Evolutionary conservation across 2,329 filamentous ascomycete genomes (phyloP), one percentile per base, ranked within the genome.

Genomic region (Colletotrichum coccodes): DNA sequence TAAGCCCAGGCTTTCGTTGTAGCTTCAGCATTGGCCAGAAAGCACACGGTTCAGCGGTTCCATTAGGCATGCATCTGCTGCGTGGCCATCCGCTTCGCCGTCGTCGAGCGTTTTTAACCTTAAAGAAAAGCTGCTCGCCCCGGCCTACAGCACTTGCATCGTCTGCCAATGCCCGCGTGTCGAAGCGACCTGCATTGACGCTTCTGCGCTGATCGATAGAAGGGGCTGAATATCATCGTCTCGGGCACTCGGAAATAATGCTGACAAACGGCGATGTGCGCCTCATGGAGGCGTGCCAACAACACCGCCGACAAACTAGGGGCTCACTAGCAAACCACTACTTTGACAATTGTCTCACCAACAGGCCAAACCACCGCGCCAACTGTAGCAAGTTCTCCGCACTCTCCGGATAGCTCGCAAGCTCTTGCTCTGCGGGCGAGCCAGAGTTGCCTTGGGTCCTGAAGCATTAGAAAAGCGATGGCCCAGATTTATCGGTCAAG

Each of bases 21-120:
- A 38, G 32, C 50, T 57, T n/a, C 49, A 50, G 52, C 49, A 62
- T 50, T 61, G 57, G 28, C 50, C 64, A 42, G 28, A 38, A 60
- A 50, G 49, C 42, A 53, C 64, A 67, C 64, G 64, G 64, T 57
- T 67, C 64, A 67, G 64, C 58, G 18, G 64, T 67, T 67, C 59
- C 32, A 23, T 42, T 4, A 16, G 23, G 3, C 14, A 60, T 57
- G 40, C 38, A 30, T 36, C 9, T 53, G 21, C 50, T 53, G 11
- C n/a, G n/a, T 53, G 16, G 47, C 32, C 30, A 56, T 14, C 23
- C 18, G 32, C 21, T 7, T n/a, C 28, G 26, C 23, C 7, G 7
- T 46, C n/a, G 9, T 36, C 30, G 21, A 46, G 28, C 30, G 28
- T 46, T 21, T 49, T 59, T 59, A 59, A 59, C 56, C 56, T 59